Evolutionary conservation across 1,139 yeast genomes (phyloP).

Genomic region (Yarrowia galli): DNA sequence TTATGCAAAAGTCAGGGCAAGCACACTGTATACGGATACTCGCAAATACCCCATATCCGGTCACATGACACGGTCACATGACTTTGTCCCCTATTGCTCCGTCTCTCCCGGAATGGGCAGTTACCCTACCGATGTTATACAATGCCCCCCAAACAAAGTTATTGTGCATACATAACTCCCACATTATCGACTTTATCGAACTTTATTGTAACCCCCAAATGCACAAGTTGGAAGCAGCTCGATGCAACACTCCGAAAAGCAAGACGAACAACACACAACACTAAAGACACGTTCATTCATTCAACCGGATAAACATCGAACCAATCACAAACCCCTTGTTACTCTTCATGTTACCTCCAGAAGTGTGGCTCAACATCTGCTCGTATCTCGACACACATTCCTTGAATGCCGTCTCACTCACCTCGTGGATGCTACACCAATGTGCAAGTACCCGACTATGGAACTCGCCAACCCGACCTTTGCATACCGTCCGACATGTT

Average conservation of each 20-base stretch:
- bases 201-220: background rate
- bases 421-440: conserved; percentile 21
- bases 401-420: background rate
- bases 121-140: conserved; percentile 1
- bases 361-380: conserved; percentile 32
- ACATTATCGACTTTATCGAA: conserved; percentile 26
- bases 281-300: background rate
- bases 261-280: background rate
- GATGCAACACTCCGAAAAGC: background rate
- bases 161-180: conserved; percentile 15
- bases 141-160: background rate
- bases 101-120: background rate
- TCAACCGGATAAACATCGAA: background rate
- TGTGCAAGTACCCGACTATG: conserved; percentile 9
- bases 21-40: too few relatives aligned
- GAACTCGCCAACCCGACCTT: conserved; percentile 12
- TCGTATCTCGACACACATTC: conserved; percentile 1
- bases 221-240: background rate
- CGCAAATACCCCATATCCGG: too few relatives aligned
- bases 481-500: conserved; percentile 6
- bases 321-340: background rate
- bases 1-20: too few relatives aligned
- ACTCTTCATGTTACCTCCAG: conserved; percentile 26
- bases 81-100: background rate
- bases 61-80: too few relatives aligned